Percentiles rank a stretch among this genome's conserved stretches.
These are phyloP conservation scores for Candida sanyaensis DNA, from an alignment of 1,139 yeast genomes.

Conservation along the genomic window DNA sequence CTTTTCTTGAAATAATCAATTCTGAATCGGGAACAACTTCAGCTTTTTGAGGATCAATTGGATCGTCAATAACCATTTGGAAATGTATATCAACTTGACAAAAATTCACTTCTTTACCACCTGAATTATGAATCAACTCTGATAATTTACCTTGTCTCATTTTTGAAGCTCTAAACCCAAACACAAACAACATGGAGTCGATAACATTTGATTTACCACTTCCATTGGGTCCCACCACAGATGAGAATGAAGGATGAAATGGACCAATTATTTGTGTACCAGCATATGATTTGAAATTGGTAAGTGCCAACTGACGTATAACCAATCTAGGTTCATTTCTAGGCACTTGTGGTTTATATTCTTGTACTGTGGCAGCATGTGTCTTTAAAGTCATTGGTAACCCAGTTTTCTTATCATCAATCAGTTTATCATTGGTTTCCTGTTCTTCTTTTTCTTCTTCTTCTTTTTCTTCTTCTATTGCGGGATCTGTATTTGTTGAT, in stretches of 20 bases:
- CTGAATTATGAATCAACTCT: conserved; percentile 87
- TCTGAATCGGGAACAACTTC: conserved; percentile 55
- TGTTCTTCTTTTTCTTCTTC: background rate
- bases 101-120: conserved; percentile 56
- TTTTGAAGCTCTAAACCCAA: conserved; percentile 94
- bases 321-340: conserved; percentile 62
- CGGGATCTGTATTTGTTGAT: background rate
- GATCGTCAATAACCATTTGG: conserved; percentile 69
- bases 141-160: conserved; percentile 95
- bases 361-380: conserved; percentile 10
- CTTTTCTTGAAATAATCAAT: conserved; percentile 77
- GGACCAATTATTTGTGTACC: conserved; percentile 96
- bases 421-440: background rate
- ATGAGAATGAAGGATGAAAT: conserved; percentile 88
- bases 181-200: conserved; percentile 92
- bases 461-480: background rate
- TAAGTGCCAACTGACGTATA: conserved; percentile 69
- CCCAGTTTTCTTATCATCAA: background rate
- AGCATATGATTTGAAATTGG: conserved; percentile 94
- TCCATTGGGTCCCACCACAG: conserved; percentile 99
- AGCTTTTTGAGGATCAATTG: conserved; percentile 36
- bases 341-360: conserved; percentile 6
- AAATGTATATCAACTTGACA: conserved; percentile 96
- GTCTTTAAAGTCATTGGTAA: background rate
- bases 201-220: conserved; percentile 97